phyloP scores from a whole-genome alignment of 2,329 filamentous ascomycete genomes.

The Colletotrichum sp. region DNA sequence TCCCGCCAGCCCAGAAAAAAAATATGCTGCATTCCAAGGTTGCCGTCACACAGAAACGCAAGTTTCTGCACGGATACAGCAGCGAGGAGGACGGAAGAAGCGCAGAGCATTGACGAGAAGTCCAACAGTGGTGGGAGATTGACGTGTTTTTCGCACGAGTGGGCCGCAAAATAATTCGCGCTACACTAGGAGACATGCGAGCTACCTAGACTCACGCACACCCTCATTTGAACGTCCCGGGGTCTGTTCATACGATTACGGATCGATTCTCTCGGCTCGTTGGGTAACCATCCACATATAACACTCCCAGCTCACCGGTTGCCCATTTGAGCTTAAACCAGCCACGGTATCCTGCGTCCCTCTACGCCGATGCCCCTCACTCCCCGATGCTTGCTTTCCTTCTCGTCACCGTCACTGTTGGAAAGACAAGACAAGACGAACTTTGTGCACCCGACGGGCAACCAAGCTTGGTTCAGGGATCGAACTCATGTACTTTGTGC shows the following conservation, averaged over 20 bases:
- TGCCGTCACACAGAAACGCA: background rate
- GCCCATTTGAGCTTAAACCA: slow-evolving; percentile 18
- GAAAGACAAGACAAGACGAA: background rate
- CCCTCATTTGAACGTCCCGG: background rate
- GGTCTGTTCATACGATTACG: background rate
- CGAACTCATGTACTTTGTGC: background rate
- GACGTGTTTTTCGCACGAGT: background rate
- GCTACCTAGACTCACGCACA: background rate
- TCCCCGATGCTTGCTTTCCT: background rate
- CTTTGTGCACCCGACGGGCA: background rate
- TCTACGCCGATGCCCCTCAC: background rate
- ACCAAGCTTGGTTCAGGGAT: slow-evolving; percentile 6
- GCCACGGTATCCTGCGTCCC: slow-evolving; percentile 13
- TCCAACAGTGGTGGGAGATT: background rate
- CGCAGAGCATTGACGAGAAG: background rate
- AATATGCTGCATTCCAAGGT: background rate
- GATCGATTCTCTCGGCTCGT: slow-evolving; percentile 5
- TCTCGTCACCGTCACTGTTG: background rate
- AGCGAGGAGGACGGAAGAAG: background rate
- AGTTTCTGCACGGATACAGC: background rate
- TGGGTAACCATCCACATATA: slow-evolving; percentile 5
- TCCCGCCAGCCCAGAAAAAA: background rate
- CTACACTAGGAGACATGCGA: background rate
- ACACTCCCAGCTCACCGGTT: slow-evolving; percentile 17
- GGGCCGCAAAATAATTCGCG: background rate